Evolutionary conservation across 306 rosid species (phyloP), one percentile per base, ranked within the genome.

Genomic region (Gleditsia sinensis): DNA sequence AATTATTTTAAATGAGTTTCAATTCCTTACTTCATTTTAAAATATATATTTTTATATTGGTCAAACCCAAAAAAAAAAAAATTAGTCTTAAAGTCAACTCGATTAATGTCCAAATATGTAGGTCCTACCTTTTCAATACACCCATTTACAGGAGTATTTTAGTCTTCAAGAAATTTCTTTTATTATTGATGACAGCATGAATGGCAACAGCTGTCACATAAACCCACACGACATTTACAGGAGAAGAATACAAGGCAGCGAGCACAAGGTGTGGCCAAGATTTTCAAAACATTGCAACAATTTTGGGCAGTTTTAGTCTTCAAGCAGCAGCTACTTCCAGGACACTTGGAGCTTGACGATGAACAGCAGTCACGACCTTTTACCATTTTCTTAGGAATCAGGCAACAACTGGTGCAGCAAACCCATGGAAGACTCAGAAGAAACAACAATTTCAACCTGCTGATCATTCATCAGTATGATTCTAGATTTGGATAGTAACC

Each of bases 351-450:
- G 23, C 67, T 67, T 17, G 77, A 60, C 46, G 86, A 77, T 45
- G 62, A 40, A 59, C 76, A 72, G 45, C 82, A 48, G 2, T 11
- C 39, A 46, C 77, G 48, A 39, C 66, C 27, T 27, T 67, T 48
- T 55, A 39, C 62, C 51, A 39, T 48, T 84, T 39, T 69, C 54
- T 61, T 69, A 11, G 23, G 82, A 33, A 34, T 12, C 37, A 28
- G 1, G 46, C 84, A 80, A 42, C 80, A 37, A 21, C 77, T 19
- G 36, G 28, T 43, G 43, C 80, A 60, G 27, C 80, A 62, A 43
- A 37, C 55, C 84, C 87, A 48, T 53, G 71, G 72, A 72, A 59
- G 27, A 28, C 81, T 66, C 50, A 45, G 23, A 36, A 54, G 8
- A 70, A n/a, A 50, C 2, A 42, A 45, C 32, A 19, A 58, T 10